phyloP scores from a whole-genome alignment of 495 filamentous ascomycete species.

The Penicillium cataractarum region DNA sequence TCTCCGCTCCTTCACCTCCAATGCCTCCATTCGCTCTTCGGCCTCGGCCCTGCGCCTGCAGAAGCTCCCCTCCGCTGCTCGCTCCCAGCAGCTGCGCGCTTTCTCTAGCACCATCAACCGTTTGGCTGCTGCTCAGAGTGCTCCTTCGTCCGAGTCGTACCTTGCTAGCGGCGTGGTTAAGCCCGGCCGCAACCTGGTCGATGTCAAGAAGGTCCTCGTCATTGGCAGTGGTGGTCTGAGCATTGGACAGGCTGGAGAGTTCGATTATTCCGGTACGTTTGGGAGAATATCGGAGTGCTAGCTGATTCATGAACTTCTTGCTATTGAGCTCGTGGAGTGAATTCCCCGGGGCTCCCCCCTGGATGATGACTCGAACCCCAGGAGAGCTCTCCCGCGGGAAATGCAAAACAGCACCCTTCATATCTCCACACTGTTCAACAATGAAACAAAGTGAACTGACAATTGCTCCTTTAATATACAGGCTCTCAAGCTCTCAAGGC shows the following conservation, averaged over 20 bases:
- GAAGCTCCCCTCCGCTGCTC: conserved; percentile 41
- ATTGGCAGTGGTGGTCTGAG: conserved; percentile 92
- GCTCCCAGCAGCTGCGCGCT: conserved; percentile 49
- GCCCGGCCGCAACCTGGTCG: conserved; percentile 69
- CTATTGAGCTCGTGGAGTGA: background rate
- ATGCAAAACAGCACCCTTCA: background rate
- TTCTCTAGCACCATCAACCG: conserved; percentile 48
- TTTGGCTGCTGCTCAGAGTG: conserved; percentile 57
- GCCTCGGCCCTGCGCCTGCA: conserved; percentile 44
- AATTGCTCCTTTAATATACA: conserved; percentile 36
- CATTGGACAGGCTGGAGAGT: conserved; percentile 97
- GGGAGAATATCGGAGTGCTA: background rate
- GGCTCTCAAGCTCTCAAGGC: conserved; percentile 97
- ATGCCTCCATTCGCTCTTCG: conserved; percentile 39
- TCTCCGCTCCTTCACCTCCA: conserved; percentile 47
- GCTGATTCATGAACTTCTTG: background rate
- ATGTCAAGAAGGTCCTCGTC: conserved; percentile 95
- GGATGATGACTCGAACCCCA: conserved; percentile 7
- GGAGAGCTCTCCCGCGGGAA: conserved; percentile 15
- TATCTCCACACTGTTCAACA: background rate
- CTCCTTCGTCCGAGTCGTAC: conserved; percentile 86
- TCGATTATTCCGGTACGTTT: conserved; percentile 89
- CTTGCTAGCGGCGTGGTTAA: conserved; percentile 83
- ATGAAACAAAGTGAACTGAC: conserved; percentile 9
- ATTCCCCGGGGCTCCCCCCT: background rate